Conservation (phyloP, 1,284 basidiomycete species). For the Leccinum fuscescens region DNA sequence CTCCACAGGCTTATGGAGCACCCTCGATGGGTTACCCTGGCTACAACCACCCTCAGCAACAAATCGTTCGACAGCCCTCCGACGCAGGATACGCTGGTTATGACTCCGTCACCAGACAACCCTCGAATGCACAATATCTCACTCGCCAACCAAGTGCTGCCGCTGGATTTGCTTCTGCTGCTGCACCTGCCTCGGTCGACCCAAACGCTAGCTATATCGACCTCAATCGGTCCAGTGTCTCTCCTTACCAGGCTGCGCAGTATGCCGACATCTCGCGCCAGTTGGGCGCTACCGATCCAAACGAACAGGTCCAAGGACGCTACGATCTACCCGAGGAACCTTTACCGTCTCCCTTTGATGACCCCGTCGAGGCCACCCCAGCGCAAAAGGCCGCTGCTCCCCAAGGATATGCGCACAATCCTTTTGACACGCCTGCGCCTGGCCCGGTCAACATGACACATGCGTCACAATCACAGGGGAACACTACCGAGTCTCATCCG, state of each 20-base stretch:
- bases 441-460: background rate
- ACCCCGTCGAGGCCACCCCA: constrained; percentile 14
- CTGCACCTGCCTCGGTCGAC: constrained; percentile 7
- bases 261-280: constrained; percentile 66
- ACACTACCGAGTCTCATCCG: constrained; percentile 14
- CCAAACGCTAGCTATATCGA: constrained; percentile 53
- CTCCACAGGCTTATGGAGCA: constrained; percentile 21
- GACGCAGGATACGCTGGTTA: constrained; percentile 18
- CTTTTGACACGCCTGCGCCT: constrained; percentile 15
- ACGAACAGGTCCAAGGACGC: constrained; percentile 22
- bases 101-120: constrained; percentile 25
- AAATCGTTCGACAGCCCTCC: constrained; percentile 26
- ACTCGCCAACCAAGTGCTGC: constrained; percentile 22
- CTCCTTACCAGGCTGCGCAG: constrained; percentile 70
- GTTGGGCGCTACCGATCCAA: constrained; percentile 46
- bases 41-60: constrained; percentile 28
- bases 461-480: constrained; percentile 10
- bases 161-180: constrained; percentile 7
- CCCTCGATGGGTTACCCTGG: constrained; percentile 16
- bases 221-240: constrained; percentile 61
- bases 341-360: constrained; percentile 32
- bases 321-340: constrained; percentile 25
- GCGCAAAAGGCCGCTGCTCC: constrained; percentile 15
- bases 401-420: constrained; percentile 14
- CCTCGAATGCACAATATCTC: constrained; percentile 28